These are phyloP conservation scores for Trichoderma parareesei DNA, from an alignment of 495 filamentous ascomycete species.

Conservation along the genomic window DNA sequence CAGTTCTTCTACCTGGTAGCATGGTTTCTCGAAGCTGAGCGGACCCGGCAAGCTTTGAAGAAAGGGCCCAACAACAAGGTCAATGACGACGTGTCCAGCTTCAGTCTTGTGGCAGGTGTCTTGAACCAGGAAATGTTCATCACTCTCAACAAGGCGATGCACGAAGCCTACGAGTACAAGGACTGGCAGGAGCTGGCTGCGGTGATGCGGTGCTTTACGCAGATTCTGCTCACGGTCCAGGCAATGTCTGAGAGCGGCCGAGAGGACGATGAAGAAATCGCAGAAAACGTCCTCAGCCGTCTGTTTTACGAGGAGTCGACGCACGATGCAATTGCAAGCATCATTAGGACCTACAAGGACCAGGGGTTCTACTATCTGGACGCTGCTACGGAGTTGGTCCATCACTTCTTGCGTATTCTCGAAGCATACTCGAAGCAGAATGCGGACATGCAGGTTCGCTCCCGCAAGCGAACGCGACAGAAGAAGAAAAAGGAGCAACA, in stretches of 20 bases:
- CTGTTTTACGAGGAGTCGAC: slow-evolving; percentile 98
- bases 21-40: slow-evolving; percentile 92
- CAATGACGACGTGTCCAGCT: slow-evolving; percentile 56
- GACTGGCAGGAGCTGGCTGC: slow-evolving; percentile 80
- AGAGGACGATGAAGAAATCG: slow-evolving; percentile 95
- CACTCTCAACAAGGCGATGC: slow-evolving; percentile 74
- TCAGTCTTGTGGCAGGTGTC: slow-evolving; percentile 77
- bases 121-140: slow-evolving; percentile 90
- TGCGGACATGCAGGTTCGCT: slow-evolving; percentile 83
- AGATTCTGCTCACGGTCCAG: slow-evolving; percentile 83
- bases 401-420: slow-evolving; percentile 86
- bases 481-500: slow-evolving; percentile 56
- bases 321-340: slow-evolving; percentile 73
- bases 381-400: slow-evolving; percentile 80
- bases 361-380: slow-evolving; percentile 93
- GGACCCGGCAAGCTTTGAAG: slow-evolving; percentile 55
- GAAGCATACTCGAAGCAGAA: slow-evolving; percentile 94
- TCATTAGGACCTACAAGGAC: slow-evolving; percentile 76
- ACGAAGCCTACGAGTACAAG: slow-evolving; percentile 68
- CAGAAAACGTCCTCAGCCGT: slow-evolving; percentile 91
- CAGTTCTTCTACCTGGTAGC: slow-evolving; percentile 91
- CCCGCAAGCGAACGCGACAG: slow-evolving; percentile 55
- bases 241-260: slow-evolving; percentile 80
- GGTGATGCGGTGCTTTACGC: slow-evolving; percentile 83
- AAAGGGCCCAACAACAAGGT: slow-evolving; percentile 30